phyloP scores from a whole-genome alignment of 2,329 filamentous ascomycete species.

The Onygenales sp. region DNA sequence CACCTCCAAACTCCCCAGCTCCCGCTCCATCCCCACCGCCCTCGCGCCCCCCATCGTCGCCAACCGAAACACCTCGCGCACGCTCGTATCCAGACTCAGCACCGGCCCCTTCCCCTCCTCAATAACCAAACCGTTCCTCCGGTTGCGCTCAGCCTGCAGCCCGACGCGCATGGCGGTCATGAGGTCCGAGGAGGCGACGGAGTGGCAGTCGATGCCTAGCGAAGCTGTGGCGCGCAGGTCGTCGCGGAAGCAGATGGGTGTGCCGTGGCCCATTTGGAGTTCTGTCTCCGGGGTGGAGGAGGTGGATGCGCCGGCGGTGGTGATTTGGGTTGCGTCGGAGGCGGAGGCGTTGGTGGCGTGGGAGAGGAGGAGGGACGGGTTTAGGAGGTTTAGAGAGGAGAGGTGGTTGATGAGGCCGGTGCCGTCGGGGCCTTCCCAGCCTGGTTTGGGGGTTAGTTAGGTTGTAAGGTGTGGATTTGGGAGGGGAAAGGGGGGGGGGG shows the following conservation, averaged over 20 bases:
- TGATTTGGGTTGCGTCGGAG: conserved; percentile 14
- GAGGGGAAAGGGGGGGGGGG: too few relatives aligned
- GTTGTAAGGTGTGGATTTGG: too few relatives aligned
- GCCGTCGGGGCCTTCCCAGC: not conserved
- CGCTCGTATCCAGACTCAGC: conserved; percentile 9
- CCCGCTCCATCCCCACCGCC: conserved; percentile 17
- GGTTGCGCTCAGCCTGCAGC: conserved; percentile 17
- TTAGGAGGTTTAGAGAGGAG: conserved; percentile 12
- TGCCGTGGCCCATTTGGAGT: conserved; percentile 22
- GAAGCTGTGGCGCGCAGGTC: conserved; percentile 13
- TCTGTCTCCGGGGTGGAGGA: conserved; percentile 23
- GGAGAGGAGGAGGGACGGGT: conserved; percentile 15
- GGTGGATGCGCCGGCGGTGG: conserved; percentile 11
- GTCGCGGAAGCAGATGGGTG: conserved; percentile 16
- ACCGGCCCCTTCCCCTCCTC: conserved; percentile 6
- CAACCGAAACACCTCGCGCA: conserved; percentile 19
- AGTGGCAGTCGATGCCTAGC: conserved; percentile 24
- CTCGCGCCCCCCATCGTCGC: conserved; percentile 23
- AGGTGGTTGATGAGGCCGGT: conserved; percentile 3
- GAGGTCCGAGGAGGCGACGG: conserved; percentile 19
- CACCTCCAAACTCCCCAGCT: conserved; percentile 18
- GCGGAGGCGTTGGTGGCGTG: conserved; percentile 14
- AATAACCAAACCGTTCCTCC: conserved; percentile 10
- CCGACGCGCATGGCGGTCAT: conserved; percentile 18
- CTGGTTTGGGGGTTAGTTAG: not conserved